phyloP scores from a whole-genome alignment of 108 stramenopile species.

The Nitzschia sp. region DNA sequence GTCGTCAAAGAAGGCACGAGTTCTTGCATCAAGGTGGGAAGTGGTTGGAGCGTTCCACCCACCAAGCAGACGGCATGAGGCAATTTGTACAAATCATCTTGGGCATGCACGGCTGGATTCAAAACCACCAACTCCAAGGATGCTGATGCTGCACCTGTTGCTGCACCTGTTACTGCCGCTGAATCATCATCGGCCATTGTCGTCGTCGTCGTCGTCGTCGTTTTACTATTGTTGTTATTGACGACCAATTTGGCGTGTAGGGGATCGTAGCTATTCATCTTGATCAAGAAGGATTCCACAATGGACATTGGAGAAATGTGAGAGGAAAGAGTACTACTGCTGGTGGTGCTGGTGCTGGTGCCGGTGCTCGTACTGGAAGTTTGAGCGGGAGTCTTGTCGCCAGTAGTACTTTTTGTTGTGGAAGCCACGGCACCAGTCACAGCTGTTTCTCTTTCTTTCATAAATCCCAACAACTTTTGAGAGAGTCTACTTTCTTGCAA shows the following conservation, averaged over 20 bases:
- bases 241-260: conserved; percentile 76
- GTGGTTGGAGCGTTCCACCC: conserved; percentile 96
- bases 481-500: conserved; percentile 79
- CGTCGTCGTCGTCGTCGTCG: too few species aligned
- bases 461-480: conserved; percentile 89
- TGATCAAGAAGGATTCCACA: conserved; percentile 74
- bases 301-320: conserved; percentile 84
- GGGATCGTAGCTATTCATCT: conserved; percentile 49
- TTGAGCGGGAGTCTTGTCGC: too few species aligned
- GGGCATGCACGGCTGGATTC: conserved; percentile 81
- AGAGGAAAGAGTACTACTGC: conserved; percentile 44
- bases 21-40: conserved; percentile 85
- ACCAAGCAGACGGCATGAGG: conserved; percentile 92
- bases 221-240: conserved; percentile 22
- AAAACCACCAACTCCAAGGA: conserved; percentile 81
- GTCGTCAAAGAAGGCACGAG: conserved; percentile 56
- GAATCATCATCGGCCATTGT: too few species aligned
- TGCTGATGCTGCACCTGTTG: not conserved
- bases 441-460: conserved; percentile 28
- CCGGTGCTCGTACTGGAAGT: too few species aligned
- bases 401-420: not conserved
- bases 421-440: not conserved
- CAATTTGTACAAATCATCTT: conserved; percentile 69
- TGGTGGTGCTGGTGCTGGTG: too few species aligned
- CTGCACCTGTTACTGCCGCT: too few species aligned